phyloP scores from a whole-genome alignment of 2,329 filamentous ascomycete species.

The Pseudocercospora musae region DNA sequence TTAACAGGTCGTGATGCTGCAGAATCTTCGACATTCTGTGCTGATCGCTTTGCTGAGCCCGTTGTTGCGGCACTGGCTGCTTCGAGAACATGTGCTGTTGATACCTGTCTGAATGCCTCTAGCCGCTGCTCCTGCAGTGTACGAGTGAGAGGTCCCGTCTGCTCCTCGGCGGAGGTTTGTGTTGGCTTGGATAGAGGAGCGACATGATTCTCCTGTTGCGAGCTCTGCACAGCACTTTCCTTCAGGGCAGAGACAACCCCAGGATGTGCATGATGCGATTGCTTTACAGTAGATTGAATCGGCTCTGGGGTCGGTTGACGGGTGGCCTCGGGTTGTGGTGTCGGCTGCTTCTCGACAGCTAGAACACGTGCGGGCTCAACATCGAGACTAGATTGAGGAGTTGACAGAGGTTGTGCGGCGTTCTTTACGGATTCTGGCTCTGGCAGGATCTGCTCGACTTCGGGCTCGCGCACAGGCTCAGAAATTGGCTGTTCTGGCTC shows the following conservation, averaged over 20 bases:
- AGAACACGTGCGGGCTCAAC: neutral
- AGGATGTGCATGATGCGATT: neutral
- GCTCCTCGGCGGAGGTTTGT: neutral
- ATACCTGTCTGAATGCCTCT: conserved; percentile 1
- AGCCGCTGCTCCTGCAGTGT: neutral
- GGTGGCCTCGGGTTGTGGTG: neutral
- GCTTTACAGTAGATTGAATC: neutral
- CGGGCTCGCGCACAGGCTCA: conserved; percentile 14
- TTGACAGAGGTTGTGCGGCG: conserved; percentile 15
- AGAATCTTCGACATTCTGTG: conserved; percentile 1
- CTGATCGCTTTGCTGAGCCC: conserved; percentile 5
- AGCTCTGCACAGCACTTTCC: neutral
- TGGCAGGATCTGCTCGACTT: conserved; percentile 7
- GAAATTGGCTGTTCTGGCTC: conserved; percentile 17
- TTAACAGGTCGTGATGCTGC: conserved; percentile 19
- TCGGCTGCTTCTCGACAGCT: neutral
- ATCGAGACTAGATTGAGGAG: conserved; percentile 7
- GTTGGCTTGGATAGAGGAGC: neutral
- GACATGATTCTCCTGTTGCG: neutral
- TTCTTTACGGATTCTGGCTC: neutral
- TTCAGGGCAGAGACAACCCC: neutral
- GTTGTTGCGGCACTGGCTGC: conserved; percentile 1
- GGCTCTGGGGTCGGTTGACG: neutral
- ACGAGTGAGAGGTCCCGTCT: neutral
- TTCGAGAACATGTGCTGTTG: neutral